Conservation (phyloP, 164 flowering plant species). For the Aristolochia fimbriata region DNA sequence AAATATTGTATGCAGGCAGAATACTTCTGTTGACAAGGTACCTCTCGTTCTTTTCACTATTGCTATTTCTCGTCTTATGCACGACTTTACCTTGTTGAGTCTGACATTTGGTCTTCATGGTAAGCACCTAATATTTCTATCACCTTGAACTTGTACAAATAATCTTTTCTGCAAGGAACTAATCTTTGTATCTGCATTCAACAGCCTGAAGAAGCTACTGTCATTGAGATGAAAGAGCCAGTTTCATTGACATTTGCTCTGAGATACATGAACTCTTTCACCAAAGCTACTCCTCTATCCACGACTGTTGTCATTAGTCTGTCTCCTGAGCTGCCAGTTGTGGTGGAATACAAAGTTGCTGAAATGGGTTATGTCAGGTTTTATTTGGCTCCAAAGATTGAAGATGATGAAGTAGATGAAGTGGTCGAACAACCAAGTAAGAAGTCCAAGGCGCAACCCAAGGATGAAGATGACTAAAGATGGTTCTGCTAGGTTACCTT, state of each 20-base stretch:
- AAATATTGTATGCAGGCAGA: conserved; percentile 72
- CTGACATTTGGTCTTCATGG: too few relatives aligned
- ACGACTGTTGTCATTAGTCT: conserved; percentile 66
- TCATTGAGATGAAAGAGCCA: conserved; percentile 84
- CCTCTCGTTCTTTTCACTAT: not conserved
- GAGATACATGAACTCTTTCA: conserved; percentile 86
- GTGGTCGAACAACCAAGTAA: conserved; percentile 65
- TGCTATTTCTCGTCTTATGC: not conserved
- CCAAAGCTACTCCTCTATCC: conserved; percentile 76
- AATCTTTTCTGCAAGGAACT: too few relatives aligned
- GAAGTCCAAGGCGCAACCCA: not conserved
- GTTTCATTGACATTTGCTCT: conserved; percentile 77
- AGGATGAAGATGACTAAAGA: not conserved
- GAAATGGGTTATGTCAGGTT: conserved; percentile 77
- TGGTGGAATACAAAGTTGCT: conserved; percentile 83
- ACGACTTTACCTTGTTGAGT: too few relatives aligned
- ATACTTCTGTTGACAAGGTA: conserved; percentile 77
- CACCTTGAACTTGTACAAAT: too few relatives aligned
- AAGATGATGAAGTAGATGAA: conserved; percentile 68
- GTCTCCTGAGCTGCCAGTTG: conserved; percentile 77
- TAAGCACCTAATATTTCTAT: too few relatives aligned
- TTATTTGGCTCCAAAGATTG: conserved; percentile 84
- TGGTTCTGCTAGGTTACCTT: not conserved
- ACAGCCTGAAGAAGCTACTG: conserved; percentile 78
- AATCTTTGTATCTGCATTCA: not conserved